Base-by-base conservation (phyloP, 441 rosid species). In the Eugenia klotzschiana region DNA sequence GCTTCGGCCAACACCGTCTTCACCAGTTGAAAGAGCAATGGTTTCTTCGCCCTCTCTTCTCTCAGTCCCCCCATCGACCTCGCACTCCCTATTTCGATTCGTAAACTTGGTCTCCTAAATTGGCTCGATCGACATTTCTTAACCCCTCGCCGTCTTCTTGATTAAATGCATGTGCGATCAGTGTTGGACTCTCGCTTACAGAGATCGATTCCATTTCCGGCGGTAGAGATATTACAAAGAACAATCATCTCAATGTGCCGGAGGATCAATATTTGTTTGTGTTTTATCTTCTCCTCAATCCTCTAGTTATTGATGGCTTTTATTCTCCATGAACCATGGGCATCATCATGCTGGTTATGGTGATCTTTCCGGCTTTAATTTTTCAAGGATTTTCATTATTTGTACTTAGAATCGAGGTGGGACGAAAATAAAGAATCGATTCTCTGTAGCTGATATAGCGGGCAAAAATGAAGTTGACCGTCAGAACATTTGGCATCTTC, bases 21-120 rank as follows among this genome's bases (percentile, higher is more conserved):
- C 91, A 94, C 84, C 88, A 84, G 64, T 95, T 84, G 87, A 97
- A 94, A 92, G 98, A 97, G 88, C 88, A 92, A 92, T 97, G 98
- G 99, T 97, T 83, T 11, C 43, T 79, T 53, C 55, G 51, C 52
- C 64, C 16, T 64, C 25, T 81, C 80, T 51, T 80, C 73, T 77
- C 40, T 20, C 54, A 57, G 60, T 46, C 49, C 29, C 29, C 26
- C 51, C 5, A 18, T 82, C 40, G 84, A 11, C n/a, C 80, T 88
- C 81, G 26, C 56, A 50, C 10, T 73, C 23, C 51, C 15, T 20
- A 9, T n/a, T 57, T 58, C 23, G 7, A 26, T 64, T 46, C 53
- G 53, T 3, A 8, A 15, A 3, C 7, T 46, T 25, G 51, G 29
- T 43, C 29, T 41, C 52, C 52, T 49, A 29, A 51, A 43, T 12